A percentile compares a stretch with the other conserved stretches of the same genome.
Evolutionary conservation across 768 basidiomycete genomes (phyloP).

Genomic region (Pulveroboletus sp.): DNA sequence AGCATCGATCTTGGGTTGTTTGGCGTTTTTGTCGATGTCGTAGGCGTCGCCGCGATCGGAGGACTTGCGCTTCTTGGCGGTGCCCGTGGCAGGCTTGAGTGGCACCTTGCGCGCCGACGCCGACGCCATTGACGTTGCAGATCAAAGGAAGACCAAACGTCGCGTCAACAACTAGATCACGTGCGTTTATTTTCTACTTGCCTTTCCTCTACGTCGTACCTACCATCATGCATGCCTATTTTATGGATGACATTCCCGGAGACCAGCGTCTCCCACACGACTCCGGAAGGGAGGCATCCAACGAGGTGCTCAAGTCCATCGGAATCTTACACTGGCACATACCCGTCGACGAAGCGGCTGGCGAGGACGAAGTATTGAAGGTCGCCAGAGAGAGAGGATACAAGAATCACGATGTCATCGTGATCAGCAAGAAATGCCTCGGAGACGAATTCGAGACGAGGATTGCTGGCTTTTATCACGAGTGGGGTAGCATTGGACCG

Average conservation of each 20-base stretch:
- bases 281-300: slow-evolving; percentile 47
- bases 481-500: slow-evolving; percentile 38
- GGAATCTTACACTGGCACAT: slow-evolving; percentile 67
- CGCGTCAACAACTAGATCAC: slow-evolving; percentile 22
- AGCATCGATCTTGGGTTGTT: slow-evolving; percentile 25
- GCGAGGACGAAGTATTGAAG: slow-evolving; percentile 52
- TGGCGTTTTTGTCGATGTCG: slow-evolving; percentile 1
- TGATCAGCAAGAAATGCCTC: slow-evolving; percentile 69
- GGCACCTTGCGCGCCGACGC: slow-evolving; percentile 8
- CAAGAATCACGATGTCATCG: slow-evolving; percentile 79
- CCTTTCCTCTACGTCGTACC: no score
- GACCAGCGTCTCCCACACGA: slow-evolving; percentile 84
- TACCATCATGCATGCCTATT: slow-evolving; percentile 63
- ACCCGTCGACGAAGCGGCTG: slow-evolving; percentile 49
- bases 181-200: slow-evolving; percentile 19
- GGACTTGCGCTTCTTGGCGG: slow-evolving; percentile 26
- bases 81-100: slow-evolving; percentile 5
- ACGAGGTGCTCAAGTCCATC: slow-evolving; percentile 48
- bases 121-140: background rate
- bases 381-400: slow-evolving; percentile 69
- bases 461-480: slow-evolving; percentile 77
- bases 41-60: slow-evolving; percentile 1
- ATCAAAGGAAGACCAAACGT: background rate
- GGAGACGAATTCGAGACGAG: slow-evolving; percentile 79
- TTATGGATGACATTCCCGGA: slow-evolving; percentile 65